Base-by-base conservation (phyloP, 495 filamentous ascomycete species). In the Lindgomyces ingoldianus region DNA sequence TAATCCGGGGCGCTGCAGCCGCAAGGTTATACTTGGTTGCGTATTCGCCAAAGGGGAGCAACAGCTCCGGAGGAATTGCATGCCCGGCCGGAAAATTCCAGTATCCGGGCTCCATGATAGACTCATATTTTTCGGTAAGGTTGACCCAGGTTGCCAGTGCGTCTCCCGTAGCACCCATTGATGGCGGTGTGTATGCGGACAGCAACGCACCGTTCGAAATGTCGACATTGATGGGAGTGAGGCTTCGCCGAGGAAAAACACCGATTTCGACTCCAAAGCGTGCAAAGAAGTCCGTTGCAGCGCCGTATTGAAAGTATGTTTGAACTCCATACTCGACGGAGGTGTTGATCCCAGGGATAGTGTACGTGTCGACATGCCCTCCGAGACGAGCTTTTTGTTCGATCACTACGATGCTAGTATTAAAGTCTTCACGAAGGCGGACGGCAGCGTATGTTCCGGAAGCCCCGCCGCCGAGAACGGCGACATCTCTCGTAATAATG, bases 381-480 rank as follows among this genome's bases (percentile, higher is more conserved):
- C 83, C 81, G 0, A 85, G 70, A 14, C 45, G 49, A 18, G 47
- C 55, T 33, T 79, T 71, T 58, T 66, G 65, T 67, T 85, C 83
- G 24, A 84, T 68, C 12, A 85, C 60, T 14, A 79, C 69, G 10
- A 83, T 57, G 21, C n/a, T 70, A 0, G 67, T 73, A 53, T 79
- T 77, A 4, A 70, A 71, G 51, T 70, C 47, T 52, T 81, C 75
- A 4, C 60, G 62, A 0, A 85, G 73, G n/a, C 70, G 57, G 27
- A 83, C 62, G 0, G 81, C 78, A 0, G 78, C 67, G 62, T 79
- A 82, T 1, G 77, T 78, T 2, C 82, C 82, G 1, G 74, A 60
- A 21, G 80, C 71, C 9, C 82, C 82, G 22, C 81, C 81, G 0
- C 82, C 81, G 25, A 84, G 74, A 42, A 85, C 77, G 16, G 71